Evolutionary conservation across 2,329 filamentous ascomycete genomes (phyloP).

Genomic region (Camptophora hylomeconis): DNA sequence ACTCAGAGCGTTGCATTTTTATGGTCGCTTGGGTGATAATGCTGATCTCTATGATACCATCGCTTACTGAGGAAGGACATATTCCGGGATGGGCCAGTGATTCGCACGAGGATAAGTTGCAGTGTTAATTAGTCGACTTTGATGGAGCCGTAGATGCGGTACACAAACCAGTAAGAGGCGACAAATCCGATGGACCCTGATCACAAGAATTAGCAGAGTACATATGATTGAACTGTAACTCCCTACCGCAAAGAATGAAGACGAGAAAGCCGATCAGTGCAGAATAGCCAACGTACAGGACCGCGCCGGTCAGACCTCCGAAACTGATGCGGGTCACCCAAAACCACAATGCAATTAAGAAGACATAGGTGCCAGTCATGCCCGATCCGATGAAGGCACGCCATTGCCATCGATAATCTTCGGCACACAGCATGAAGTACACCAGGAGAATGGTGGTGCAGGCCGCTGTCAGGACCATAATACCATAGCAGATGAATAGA

Average conservation of each 20-base stretch:
- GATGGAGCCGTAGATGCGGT: slow-evolving; percentile 92
- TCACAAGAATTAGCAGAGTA: slow-evolving; percentile 12
- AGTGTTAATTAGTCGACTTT: slow-evolving; percentile 64
- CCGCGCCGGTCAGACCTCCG: slow-evolving; percentile 68
- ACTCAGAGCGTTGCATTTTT: too few species aligned
- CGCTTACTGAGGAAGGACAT: too few species aligned
- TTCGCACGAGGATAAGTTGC: slow-evolving; percentile 1
- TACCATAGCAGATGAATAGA: slow-evolving; percentile 89
- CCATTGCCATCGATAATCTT: slow-evolving; percentile 99
- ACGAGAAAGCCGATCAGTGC: slow-evolving; percentile 79
- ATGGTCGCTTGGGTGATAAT: too few species aligned
- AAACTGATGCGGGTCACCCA: slow-evolving; percentile 81
- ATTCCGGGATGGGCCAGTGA: too few species aligned
- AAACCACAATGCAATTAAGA: slow-evolving; percentile 80
- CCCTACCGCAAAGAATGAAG: slow-evolving; percentile 82
- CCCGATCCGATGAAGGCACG: slow-evolving; percentile 83
- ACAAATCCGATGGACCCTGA: slow-evolving; percentile 91
- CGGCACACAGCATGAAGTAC: slow-evolving; percentile 88
- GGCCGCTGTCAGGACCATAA: slow-evolving; percentile 93
- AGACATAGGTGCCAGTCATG: slow-evolving; percentile 82
- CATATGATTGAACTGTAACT: background rate
- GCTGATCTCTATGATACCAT: too few species aligned
- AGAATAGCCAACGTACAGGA: slow-evolving; percentile 90
- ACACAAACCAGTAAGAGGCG: slow-evolving; percentile 84
- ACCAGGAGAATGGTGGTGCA: slow-evolving; percentile 87